Conservation (phyloP, 2,329 filamentous ascomycete species). For the Emmonsiellopsis sp. region DNA sequence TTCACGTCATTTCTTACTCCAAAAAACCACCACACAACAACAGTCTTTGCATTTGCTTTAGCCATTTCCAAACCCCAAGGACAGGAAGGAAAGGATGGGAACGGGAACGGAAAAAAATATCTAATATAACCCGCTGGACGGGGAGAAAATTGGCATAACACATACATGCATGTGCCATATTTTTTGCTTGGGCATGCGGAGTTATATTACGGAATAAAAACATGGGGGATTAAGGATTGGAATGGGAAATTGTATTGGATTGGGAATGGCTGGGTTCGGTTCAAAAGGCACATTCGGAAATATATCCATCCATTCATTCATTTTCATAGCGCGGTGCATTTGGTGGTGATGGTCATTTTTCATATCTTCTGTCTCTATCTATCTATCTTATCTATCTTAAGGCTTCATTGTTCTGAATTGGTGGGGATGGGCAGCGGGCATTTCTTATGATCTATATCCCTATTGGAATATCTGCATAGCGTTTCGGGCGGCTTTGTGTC, state of each 20-base stretch:
- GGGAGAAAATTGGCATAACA: neutral
- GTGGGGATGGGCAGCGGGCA: too few relatives aligned
- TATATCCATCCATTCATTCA: neutral
- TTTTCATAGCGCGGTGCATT: too few relatives aligned
- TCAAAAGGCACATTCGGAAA: neutral
- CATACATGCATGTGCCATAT: neutral
- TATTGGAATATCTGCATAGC: too few relatives aligned
- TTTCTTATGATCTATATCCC: too few relatives aligned
- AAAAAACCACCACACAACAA: neutral
- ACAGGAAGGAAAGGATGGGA: neutral
- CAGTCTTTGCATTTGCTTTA: neutral
- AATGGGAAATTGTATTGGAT: neutral
- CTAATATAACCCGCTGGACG: constrained; percentile 2
- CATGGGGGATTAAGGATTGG: neutral
- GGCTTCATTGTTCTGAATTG: too few relatives aligned
- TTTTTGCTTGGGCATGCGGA: neutral
- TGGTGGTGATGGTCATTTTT: too few relatives aligned
- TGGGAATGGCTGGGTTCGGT: neutral
- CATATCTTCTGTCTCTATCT: neutral
- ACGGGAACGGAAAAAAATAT: neutral
- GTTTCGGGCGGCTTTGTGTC: too few relatives aligned
- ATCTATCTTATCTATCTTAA: neutral
- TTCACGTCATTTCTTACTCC: neutral
- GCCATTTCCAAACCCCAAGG: neutral
- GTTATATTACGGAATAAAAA: neutral